phyloP scores from a whole-genome alignment of 768 basidiomycete species.

The Suillus clintonianus region DNA sequence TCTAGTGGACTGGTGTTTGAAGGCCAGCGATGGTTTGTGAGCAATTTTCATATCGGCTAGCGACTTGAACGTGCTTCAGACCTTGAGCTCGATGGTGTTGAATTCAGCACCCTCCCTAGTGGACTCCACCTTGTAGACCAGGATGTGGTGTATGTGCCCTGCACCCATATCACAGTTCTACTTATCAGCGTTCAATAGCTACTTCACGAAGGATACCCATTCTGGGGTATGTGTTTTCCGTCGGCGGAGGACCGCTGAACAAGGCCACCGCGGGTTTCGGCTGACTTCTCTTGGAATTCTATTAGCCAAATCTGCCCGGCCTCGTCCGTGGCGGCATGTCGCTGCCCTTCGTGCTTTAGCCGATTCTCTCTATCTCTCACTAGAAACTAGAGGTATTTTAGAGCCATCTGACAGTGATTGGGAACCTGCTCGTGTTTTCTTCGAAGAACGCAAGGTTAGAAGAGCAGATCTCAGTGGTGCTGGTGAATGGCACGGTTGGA shows the following conservation, averaged over 20 bases:
- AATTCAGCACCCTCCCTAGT: constrained; percentile 81
- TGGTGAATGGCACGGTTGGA: constrained; percentile 71
- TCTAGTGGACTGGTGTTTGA: constrained; percentile 76
- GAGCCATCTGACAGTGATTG: constrained; percentile 59
- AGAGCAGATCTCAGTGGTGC: constrained; percentile 54
- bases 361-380: constrained; percentile 50
- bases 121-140: constrained; percentile 79
- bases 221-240: constrained; percentile 77
- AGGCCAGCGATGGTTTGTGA: constrained; percentile 62
- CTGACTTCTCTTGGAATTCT: constrained; percentile 79
- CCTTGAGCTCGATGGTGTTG: constrained; percentile 66
- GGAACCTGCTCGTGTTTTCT: constrained; percentile 63
- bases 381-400: constrained; percentile 48
- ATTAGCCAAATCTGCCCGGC: constrained; percentile 60
- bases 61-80: constrained; percentile 39
- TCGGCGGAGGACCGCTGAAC: constrained; percentile 64
- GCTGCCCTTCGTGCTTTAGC: constrained; percentile 62
- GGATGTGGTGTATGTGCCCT: constrained; percentile 68
- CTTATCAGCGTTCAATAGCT: constrained; percentile 39
- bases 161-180: neutral
- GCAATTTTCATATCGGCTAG: neutral
- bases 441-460: constrained; percentile 60
- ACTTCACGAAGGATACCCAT: constrained; percentile 70
- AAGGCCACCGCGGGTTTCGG: constrained; percentile 77
- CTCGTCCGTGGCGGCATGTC: constrained; percentile 79